Percentiles rank a stretch among this genome's conserved stretches.
phyloP scores from a whole-genome alignment of 805 yeast genomes.

The Candida corydali region DNA sequence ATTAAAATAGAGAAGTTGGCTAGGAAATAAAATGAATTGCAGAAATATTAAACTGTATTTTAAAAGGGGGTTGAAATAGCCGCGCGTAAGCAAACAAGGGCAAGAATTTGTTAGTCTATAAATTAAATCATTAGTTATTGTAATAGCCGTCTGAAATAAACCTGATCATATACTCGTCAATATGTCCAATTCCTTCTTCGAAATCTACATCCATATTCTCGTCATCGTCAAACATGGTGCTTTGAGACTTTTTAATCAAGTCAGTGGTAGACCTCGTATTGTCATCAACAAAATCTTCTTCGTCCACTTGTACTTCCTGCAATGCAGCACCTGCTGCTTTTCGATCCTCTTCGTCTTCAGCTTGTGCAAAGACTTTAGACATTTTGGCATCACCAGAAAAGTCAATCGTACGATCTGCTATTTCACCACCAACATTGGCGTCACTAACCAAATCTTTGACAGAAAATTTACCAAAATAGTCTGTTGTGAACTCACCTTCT shows the following conservation, averaged over 20 bases:
- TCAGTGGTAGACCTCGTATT: constrained; percentile 10
- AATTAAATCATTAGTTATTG: background rate
- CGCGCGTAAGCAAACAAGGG: background rate
- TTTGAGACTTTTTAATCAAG: background rate
- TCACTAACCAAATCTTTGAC: constrained; percentile 81
- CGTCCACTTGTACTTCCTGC: constrained; percentile 81
- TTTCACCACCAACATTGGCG: constrained; percentile 32
- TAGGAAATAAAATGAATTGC: no score
- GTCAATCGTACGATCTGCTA: constrained; percentile 39
- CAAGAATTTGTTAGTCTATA: no score
- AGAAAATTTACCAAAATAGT: constrained; percentile 83
- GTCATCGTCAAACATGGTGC: constrained; percentile 20
- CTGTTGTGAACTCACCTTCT: constrained; percentile 97
- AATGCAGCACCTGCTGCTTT: constrained; percentile 87
- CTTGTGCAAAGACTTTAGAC: constrained; percentile 74
- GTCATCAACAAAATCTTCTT: constrained; percentile 67
- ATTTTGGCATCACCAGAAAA: constrained; percentile 36
- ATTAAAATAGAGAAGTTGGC: no score
- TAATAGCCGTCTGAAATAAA: constrained; percentile 82
- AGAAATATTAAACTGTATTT: no score
- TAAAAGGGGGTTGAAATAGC: no score
- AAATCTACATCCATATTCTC: constrained; percentile 35
- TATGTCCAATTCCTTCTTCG: constrained; percentile 69
- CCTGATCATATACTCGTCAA: constrained; percentile 95
- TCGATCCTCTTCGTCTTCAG: constrained; percentile 91